Conservation (phyloP, 2,329 filamentous ascomycete species). For the Aaosphaeria arxii region DNA sequence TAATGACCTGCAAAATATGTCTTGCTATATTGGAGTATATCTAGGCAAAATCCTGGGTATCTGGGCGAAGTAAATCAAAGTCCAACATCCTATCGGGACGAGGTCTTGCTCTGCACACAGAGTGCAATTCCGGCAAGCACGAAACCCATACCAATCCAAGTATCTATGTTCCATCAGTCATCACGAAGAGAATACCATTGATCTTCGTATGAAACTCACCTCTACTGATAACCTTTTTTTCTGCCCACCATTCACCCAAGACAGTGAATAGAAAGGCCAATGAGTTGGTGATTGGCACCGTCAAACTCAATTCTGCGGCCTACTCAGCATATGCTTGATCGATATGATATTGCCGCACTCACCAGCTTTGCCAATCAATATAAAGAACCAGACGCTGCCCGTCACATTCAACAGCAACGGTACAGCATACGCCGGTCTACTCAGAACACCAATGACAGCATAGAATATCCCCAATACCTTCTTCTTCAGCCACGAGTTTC, state of each 20-base stretch:
- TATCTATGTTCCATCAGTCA: constrained; percentile 56
- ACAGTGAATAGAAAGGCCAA: constrained; percentile 96
- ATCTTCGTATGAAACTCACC: constrained; percentile 51
- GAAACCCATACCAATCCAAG: constrained; percentile 76
- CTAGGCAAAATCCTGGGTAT: too few species aligned
- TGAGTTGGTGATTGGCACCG: constrained; percentile 92
- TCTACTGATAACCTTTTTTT: constrained; percentile 82
- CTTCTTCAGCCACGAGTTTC: constrained; percentile 58
- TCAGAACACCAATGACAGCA: constrained; percentile 72
- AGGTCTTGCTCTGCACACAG: constrained; percentile 64
- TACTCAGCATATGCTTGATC: background rate
- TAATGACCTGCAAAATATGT: too few species aligned
- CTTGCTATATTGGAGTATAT: too few species aligned
- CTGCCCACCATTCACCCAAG: constrained; percentile 90
- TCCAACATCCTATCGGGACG: background rate
- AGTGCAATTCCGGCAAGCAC: constrained; percentile 78
- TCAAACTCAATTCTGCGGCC: constrained; percentile 77
- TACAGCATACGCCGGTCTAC: constrained; percentile 78
- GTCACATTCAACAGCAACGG: constrained; percentile 86
- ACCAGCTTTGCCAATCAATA: constrained; percentile 91
- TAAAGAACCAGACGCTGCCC: constrained; percentile 93
- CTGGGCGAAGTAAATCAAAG: too few species aligned
- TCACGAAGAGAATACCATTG: background rate
- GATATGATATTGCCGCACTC: constrained; percentile 36
- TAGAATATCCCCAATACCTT: constrained; percentile 67